Base-by-base conservation (phyloP, 352 stramenopile species). In the Thalassiosira livingstoniorum region DNA sequence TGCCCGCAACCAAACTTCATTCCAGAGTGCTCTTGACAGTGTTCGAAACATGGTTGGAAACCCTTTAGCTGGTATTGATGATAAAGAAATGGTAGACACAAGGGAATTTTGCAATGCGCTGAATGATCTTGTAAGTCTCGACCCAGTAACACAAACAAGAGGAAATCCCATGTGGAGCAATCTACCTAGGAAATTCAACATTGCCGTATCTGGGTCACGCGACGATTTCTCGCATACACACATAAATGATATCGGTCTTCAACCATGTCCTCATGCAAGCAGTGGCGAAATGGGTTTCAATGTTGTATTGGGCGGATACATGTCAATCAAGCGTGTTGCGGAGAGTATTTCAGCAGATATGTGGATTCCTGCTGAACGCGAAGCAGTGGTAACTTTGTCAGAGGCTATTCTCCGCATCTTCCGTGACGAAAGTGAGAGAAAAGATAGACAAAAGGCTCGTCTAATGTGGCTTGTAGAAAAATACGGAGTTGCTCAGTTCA, bases 231-330 rank as follows among this genome's bases (percentile, higher is more conserved):
- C 92, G 29, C 93, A 96, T 84, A 96, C 92, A 0, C 88, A 95
- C 81, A 96, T 96, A 78, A 96, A 96, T 80, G 93, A 96, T 82
- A 89, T 96, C 77, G 93, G 93, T 32, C 80, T 96, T 29, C 67
- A 90, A 42, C 87, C 91, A 15, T 87, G 45, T 63, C 42, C 78
- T 45, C 87, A 96, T 80, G 78, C 86, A 21, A 70, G 88, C n/a
- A 93, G 86, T 29, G 92, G 91, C 45, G 85, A 89, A 60, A 94
- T 95, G 73, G 93, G 93, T 71, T 96, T 96, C 75, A 96, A 96
- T 78, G 87, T 96, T 23, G 90, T 96, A 2, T 66, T 96, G 5
- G 93, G 93, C n/a, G 93, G 93, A 58, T 96, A 95, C 86, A 95
- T 96, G 85, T 94, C 85, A 2, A 94, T 95, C 60, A 96, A 95